Conservation (phyloP, 371 early-diverging fungal species). For the Mucor lusitanicus region DNA sequence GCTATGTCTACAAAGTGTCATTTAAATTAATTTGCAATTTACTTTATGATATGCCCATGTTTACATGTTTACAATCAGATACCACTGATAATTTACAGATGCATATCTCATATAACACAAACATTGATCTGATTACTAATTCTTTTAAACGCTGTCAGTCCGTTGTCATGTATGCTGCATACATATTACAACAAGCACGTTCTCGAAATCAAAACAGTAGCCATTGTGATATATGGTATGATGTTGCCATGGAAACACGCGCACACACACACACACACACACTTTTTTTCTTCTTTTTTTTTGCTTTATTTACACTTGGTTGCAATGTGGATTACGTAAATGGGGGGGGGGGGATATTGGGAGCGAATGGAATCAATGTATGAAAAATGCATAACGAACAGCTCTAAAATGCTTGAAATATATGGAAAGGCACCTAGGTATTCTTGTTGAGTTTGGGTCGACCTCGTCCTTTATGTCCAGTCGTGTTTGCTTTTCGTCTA, state of each 20-base stretch:
- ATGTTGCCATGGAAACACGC: background rate
- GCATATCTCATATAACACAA: background rate
- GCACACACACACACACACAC: no score
- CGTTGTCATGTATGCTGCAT: background rate
- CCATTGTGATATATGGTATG: background rate
- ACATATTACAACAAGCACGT: background rate
- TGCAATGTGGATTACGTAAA: background rate
- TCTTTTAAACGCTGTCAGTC: background rate
- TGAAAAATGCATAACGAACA: background rate
- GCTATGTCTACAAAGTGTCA: background rate
- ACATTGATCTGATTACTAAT: background rate
- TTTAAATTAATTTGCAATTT: background rate
- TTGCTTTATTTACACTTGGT: background rate
- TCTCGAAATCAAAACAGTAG: background rate
- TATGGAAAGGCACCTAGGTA: background rate
- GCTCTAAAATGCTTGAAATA: background rate
- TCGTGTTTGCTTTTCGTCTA: slow-evolving; percentile 9
- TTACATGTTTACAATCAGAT: background rate
- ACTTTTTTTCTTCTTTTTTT: background rate
- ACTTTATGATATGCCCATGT: background rate
- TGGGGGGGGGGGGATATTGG: background rate
- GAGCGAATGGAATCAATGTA: background rate
- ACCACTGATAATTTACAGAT: background rate
- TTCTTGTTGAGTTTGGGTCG: slow-evolving; percentile 21
- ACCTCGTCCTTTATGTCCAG: slow-evolving; percentile 15